Percentiles rank a stretch among this genome's conserved stretches.
Evolutionary conservation across 2,329 filamentous ascomycete species (phyloP).

Genomic region (Fusarium verticillioides): DNA sequence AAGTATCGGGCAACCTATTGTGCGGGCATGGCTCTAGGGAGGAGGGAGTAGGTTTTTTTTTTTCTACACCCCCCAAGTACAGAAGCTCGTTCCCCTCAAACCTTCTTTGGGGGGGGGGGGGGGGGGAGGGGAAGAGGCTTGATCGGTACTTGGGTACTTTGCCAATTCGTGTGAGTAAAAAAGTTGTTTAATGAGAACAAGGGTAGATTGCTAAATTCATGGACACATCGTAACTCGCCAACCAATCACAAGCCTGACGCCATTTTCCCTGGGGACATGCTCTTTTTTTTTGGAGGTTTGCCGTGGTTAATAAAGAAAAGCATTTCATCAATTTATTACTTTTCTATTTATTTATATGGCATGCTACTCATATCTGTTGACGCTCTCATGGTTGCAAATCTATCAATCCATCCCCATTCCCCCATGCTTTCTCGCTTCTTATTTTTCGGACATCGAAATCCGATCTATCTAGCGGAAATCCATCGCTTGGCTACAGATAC

Average conservation of each 20-base stretch:
- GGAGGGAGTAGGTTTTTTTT: no score
- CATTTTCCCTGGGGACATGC: neutral
- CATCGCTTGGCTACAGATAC: conserved; percentile 1
- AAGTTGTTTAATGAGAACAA: conserved; percentile 37
- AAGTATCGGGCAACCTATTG: neutral
- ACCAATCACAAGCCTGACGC: conserved; percentile 4
- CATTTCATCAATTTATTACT: neutral
- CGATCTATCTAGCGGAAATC: neutral
- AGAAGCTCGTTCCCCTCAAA: no score
- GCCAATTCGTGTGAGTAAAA: conserved; percentile 39
- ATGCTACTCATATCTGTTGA: neutral
- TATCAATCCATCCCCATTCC: neutral
- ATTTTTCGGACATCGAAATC: neutral
- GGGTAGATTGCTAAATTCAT: conserved; percentile 33
- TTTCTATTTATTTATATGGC: neutral
- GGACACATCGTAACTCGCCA: conserved; percentile 15
- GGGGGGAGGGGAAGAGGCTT: conserved; percentile 24
- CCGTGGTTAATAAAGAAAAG: neutral
- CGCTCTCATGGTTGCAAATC: neutral
- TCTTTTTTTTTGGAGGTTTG: neutral
- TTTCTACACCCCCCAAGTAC: no score
- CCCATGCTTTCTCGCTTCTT: neutral
- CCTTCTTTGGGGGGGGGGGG: no score
- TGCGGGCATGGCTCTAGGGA: neutral
- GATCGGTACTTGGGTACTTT: conserved; percentile 16